Percentiles rank a stretch among this genome's conserved stretches.
These are phyloP conservation scores for Cryphonectria radicalis DNA, from an alignment of 2,329 filamentous ascomycete species.

Conservation along the genomic window DNA sequence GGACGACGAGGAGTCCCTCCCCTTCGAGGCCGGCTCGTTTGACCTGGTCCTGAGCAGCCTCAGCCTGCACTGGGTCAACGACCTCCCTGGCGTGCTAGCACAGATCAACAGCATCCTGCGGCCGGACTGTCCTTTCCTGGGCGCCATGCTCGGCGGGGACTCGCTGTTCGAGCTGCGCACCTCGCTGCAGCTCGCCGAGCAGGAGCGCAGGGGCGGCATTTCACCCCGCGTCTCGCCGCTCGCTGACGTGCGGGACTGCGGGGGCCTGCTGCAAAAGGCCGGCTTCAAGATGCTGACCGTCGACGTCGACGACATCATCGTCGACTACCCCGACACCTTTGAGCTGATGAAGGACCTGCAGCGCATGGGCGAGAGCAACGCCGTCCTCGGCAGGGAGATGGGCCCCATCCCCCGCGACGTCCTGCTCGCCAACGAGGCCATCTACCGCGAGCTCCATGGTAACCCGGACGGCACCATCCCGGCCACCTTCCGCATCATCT, in stretches of 20 bases:
- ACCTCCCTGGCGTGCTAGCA: conserved; percentile 81
- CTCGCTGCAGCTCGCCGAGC: conserved; percentile 88
- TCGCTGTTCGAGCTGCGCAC: conserved; percentile 92
- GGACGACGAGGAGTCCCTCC: conserved; percentile 72
- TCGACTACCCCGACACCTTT: conserved; percentile 90
- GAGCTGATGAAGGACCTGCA: conserved; percentile 92
- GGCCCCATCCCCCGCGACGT: conserved; percentile 80
- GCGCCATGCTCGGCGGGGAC: conserved; percentile 95
- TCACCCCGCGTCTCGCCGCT: conserved; percentile 89
- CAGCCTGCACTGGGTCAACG: conserved; percentile 96
- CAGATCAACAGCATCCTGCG: conserved; percentile 88
- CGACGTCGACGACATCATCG: conserved; percentile 94
- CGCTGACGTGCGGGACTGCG: conserved; percentile 89
- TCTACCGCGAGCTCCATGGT: conserved; percentile 86
- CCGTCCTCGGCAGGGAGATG: conserved; percentile 82
- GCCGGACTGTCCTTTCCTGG: conserved; percentile 89
- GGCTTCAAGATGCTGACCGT: conserved; percentile 97
- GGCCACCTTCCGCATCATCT: conserved; percentile 93
- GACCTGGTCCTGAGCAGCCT: conserved; percentile 89
- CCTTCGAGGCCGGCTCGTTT: conserved; percentile 77
- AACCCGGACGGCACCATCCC: conserved; percentile 78
- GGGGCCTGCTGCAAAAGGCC: conserved; percentile 81
- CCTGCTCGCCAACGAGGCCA: conserved; percentile 82
- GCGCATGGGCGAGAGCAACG: conserved; percentile 94
- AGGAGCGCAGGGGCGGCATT: conserved; percentile 88